These are phyloP conservation scores for Rubus idaeus DNA, from an alignment of 306 rosid species.

Conservation along the genomic window DNA sequence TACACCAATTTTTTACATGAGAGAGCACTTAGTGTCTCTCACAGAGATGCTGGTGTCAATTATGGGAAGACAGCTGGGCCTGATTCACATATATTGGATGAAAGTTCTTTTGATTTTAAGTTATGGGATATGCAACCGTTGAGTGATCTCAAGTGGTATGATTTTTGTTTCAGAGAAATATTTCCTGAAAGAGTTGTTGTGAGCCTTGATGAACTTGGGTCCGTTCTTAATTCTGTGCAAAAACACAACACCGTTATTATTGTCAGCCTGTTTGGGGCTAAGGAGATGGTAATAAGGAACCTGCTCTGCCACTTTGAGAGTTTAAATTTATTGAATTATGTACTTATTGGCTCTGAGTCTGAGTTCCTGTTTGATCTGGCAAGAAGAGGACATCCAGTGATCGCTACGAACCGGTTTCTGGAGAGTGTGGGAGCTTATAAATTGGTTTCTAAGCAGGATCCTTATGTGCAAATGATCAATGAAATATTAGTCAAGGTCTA, in stretches of 20 bases:
- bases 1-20: constrained; percentile 72
- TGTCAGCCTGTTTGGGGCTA: constrained; percentile 56
- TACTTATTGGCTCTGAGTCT: constrained; percentile 60
- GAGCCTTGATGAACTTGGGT: constrained; percentile 60
- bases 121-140: constrained; percentile 65
- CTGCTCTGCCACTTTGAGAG: constrained; percentile 83
- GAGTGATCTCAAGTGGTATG: constrained; percentile 77
- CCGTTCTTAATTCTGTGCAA: constrained; percentile 50
- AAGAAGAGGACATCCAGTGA: constrained; percentile 80
- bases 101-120: constrained; percentile 57
- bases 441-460: constrained; percentile 33
- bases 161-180: constrained; percentile 91
- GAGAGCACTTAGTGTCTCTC: constrained; percentile 88
- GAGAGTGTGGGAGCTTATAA: constrained; percentile 44
- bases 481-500: constrained; percentile 50
- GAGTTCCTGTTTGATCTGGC: constrained; percentile 67
- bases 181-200: constrained; percentile 50
- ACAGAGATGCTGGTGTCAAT: constrained; percentile 95
- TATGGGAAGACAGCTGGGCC: constrained; percentile 97
- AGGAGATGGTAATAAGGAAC: constrained; percentile 54
- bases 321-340: constrained; percentile 58
- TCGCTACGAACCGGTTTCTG: constrained; percentile 54
- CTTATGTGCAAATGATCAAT: constrained; percentile 39
- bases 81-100: constrained; percentile 73
- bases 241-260: constrained; percentile 46